phyloP scores from a whole-genome alignment of 352 stramenopile species.

The Phytophthora pinifolia region DNA sequence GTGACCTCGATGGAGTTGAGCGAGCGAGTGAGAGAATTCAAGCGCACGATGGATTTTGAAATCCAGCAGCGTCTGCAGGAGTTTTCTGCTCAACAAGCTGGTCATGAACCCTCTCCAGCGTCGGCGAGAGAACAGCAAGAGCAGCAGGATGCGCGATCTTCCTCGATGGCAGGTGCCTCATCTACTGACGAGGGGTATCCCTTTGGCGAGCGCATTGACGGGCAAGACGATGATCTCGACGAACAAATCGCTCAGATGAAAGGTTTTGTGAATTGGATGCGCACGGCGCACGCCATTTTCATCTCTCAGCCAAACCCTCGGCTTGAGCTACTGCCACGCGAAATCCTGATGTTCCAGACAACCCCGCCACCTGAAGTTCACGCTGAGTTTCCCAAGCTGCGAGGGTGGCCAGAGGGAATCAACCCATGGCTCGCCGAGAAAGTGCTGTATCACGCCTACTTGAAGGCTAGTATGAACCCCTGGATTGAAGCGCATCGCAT shows the following conservation, averaged over 20 bases:
- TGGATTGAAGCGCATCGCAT: conserved; percentile 18
- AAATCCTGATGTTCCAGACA: conserved; percentile 15
- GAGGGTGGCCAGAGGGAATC: conserved; percentile 27
- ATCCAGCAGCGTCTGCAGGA: conserved; percentile 4
- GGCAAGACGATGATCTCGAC: conserved; percentile 14
- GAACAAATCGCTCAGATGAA: conserved; percentile 26
- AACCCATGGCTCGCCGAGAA: conserved; percentile 17
- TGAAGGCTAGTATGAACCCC: conserved; percentile 18
- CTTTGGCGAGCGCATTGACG: too few relatives aligned
- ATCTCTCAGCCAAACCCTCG: neutral
- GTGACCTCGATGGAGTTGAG: neutral
- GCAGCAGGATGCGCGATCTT: conserved; percentile 1
- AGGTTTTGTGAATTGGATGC: conserved; percentile 6
- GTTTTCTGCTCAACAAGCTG: neutral
- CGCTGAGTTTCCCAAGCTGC: conserved; percentile 22
- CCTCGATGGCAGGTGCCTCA: too few relatives aligned
- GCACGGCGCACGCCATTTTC: neutral
- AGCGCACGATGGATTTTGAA: conserved; percentile 1
- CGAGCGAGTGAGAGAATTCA: conserved; percentile 14
- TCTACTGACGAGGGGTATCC: too few relatives aligned
- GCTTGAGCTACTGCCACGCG: conserved; percentile 9
- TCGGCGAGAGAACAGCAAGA: conserved; percentile 9
- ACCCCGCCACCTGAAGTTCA: conserved; percentile 17
- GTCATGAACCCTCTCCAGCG: neutral
- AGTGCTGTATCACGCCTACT: conserved; percentile 20